phyloP scores from a whole-genome alignment of 257 asterid species.

The Nicotiana attenuata region DNA sequence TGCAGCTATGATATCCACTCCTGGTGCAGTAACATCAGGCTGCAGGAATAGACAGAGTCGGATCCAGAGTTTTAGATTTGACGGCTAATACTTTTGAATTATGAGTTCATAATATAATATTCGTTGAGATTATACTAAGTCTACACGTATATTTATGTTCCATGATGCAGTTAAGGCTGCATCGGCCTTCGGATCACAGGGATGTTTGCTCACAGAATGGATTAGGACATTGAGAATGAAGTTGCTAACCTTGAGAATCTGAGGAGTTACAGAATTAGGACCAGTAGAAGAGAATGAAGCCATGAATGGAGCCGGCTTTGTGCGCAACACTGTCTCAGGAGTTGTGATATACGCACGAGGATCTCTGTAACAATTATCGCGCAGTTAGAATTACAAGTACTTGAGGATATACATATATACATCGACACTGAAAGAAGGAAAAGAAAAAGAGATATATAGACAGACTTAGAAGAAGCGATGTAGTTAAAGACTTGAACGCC shows the following conservation, averaged over 20 bases:
- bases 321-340: slow-evolving; percentile 14
- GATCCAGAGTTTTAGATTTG: background rate
- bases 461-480: slow-evolving; percentile 35
- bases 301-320: slow-evolving; percentile 56
- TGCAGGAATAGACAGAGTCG: background rate
- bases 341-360: slow-evolving; percentile 41
- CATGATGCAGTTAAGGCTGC: background rate
- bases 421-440: background rate
- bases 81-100: background rate
- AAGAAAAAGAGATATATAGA: background rate
- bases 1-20: slow-evolving; percentile 55
- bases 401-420: background rate
- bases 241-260: slow-evolving; percentile 56
- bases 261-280: slow-evolving; percentile 43
- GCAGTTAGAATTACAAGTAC: background rate
- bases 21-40: slow-evolving; percentile 79
- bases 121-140: background rate
- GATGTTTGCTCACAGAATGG: background rate
- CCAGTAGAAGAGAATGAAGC: slow-evolving; percentile 74
- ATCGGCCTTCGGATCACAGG: background rate
- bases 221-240: background rate
- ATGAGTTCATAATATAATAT: background rate
- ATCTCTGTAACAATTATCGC: slow-evolving; percentile 20
- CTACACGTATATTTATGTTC: background rate
- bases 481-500: slow-evolving; percentile 33